A percentile compares a stretch with the other conserved stretches of the same genome.
Conservation (phyloP, 352 stramenopile genomes). For the Globisporangium polare region DNA sequence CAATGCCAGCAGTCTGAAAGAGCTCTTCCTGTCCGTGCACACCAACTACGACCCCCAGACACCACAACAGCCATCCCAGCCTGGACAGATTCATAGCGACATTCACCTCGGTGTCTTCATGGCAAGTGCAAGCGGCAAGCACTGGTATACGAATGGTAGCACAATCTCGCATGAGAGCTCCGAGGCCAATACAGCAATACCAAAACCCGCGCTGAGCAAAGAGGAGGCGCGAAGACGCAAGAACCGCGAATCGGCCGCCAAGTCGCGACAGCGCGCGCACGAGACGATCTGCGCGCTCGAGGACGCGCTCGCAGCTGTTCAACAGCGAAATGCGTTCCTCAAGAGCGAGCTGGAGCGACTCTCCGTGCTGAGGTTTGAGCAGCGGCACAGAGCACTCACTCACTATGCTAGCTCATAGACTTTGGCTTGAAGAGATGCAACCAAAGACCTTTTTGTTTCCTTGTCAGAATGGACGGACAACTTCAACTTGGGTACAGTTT, state of each 20-base stretch:
- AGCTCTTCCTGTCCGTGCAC: not conserved
- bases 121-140: not conserved
- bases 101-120: not conserved
- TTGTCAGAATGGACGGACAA: too few relatives aligned
- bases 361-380: not conserved
- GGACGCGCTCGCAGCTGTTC: slow-evolving; percentile 5
- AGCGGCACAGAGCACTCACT: not conserved
- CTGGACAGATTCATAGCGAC: not conserved
- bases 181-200: not conserved
- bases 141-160: not conserved
- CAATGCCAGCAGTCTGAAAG: not conserved
- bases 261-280: slow-evolving; percentile 17
- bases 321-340: slow-evolving; percentile 4
- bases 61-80: not conserved
- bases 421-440: not conserved
- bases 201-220: not conserved
- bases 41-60: not conserved
- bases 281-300: slow-evolving; percentile 20
- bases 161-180: too few relatives aligned
- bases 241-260: slow-evolving; percentile 21
- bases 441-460: not conserved
- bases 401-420: not conserved
- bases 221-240: slow-evolving; percentile 12
- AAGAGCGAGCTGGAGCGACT: slow-evolving; percentile 5
- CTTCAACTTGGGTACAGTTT: not conserved